Evolutionary conservation across 768 basidiomycete species (phyloP).

Genomic region (Kwoniella shandongensis): DNA sequence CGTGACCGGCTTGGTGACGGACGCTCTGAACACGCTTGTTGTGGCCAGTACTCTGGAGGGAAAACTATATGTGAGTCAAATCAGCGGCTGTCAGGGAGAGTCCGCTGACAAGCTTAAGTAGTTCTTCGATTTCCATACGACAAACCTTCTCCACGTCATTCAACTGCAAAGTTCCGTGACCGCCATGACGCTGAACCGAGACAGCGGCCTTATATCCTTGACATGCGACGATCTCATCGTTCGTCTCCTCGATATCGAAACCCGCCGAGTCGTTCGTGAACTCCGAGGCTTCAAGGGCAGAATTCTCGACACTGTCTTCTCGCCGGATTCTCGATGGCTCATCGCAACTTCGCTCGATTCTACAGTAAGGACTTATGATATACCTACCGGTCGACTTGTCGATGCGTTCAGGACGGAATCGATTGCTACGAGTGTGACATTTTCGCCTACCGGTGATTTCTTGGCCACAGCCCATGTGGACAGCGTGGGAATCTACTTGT

Average conservation of each 20-base stretch:
- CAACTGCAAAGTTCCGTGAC: slow-evolving; percentile 68
- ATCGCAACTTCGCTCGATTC: slow-evolving; percentile 85
- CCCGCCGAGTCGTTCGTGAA: slow-evolving; percentile 80
- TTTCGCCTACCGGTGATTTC: slow-evolving; percentile 95
- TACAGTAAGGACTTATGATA: slow-evolving; percentile 88
- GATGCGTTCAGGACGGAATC: slow-evolving; percentile 86
- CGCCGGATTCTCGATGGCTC: slow-evolving; percentile 92
- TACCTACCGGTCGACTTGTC: slow-evolving; percentile 87
- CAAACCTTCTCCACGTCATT: slow-evolving; percentile 68
- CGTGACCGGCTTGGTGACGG: slow-evolving; percentile 80
- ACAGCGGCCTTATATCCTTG: slow-evolving; percentile 77
- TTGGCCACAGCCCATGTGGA: slow-evolving; percentile 92
- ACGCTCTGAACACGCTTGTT: slow-evolving; percentile 76
- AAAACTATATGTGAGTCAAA: slow-evolving; percentile 76
- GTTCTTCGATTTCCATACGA: slow-evolving; percentile 96
- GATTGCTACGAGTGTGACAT: slow-evolving; percentile 83
- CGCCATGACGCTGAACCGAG: slow-evolving; percentile 74
- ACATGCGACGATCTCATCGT: slow-evolving; percentile 83
- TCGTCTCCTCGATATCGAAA: slow-evolving; percentile 88
- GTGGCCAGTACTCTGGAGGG: slow-evolving; percentile 87
- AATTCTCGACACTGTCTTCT: slow-evolving; percentile 91
- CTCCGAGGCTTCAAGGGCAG: slow-evolving; percentile 77
- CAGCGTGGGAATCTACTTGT: slow-evolving; percentile 90
- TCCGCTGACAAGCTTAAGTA: slow-evolving; percentile 48
- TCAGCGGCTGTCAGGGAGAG: not conserved